phyloP scores from a whole-genome alignment of 345 rosid genomes.

The Citrus cavaleriei region DNA sequence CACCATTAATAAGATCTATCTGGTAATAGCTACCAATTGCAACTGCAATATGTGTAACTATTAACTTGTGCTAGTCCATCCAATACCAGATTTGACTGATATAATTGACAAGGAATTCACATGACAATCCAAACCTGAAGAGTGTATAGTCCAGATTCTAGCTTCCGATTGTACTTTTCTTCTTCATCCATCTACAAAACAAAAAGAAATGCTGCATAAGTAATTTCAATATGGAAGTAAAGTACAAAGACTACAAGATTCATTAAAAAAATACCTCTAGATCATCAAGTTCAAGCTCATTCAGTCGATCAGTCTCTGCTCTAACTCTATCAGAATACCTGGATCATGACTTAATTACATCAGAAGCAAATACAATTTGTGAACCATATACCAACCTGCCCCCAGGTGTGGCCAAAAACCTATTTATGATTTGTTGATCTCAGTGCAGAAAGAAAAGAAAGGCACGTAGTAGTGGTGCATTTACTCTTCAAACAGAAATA shows the following conservation, averaged over 20 bases:
- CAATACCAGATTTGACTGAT: not conserved
- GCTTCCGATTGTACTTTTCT: constrained; percentile 72
- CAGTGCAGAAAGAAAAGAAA: not conserved
- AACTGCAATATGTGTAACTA: not conserved
- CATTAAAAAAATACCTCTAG: constrained; percentile 55
- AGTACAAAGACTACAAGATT: constrained; percentile 3
- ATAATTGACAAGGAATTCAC: not conserved
- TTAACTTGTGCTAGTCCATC: not conserved
- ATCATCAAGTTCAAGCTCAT: constrained; percentile 78
- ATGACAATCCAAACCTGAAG: constrained; percentile 65
- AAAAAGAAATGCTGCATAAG: not conserved
- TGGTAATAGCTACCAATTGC: no score
- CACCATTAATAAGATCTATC: no score
- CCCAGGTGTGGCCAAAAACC: not conserved
- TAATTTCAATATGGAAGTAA: constrained; percentile 6
- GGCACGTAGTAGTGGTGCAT: not conserved
- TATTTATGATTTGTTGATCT: not conserved
- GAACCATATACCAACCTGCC: not conserved
- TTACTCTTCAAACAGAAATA: constrained; percentile 6
- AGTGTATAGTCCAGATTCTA: constrained; percentile 92
- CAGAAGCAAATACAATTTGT: not conserved
- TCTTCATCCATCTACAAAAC: constrained; percentile 81
- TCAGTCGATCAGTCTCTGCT: constrained; percentile 68
- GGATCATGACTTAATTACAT: constrained; percentile 15
- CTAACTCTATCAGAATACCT: constrained; percentile 83